A percentile compares a stretch with the other conserved stretches of the same genome.
These are phyloP conservation scores for Suillus subalutaceus DNA, from an alignment of 768 basidiomycete species.

Conservation along the genomic window DNA sequence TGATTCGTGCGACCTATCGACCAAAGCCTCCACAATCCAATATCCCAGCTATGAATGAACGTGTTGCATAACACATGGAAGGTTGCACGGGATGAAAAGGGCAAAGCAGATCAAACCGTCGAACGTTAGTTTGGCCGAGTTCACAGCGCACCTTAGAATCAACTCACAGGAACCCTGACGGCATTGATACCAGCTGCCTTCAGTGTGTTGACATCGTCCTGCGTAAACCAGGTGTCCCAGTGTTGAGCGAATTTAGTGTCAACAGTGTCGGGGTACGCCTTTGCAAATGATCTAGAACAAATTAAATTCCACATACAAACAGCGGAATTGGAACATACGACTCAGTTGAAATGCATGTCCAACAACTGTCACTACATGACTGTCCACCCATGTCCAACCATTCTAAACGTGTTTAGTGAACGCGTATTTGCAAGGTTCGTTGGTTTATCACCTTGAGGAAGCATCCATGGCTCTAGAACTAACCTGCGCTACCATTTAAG, in stretches of 20 bases:
- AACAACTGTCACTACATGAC: slow-evolving; percentile 63
- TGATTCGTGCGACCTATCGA: slow-evolving; percentile 60
- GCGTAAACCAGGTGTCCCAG: slow-evolving; percentile 77
- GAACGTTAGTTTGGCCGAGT: not conserved
- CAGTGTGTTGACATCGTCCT: slow-evolving; percentile 59
- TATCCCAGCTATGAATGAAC: slow-evolving; percentile 65
- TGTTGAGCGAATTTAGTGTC: slow-evolving; percentile 65
- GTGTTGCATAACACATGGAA: not conserved
- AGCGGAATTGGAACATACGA: slow-evolving; percentile 44
- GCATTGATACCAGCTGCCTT: slow-evolving; percentile 65
- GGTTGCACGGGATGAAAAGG: not conserved
- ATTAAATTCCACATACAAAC: not conserved
- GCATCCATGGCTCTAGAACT: slow-evolving; percentile 82
- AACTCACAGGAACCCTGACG: slow-evolving; percentile 72
- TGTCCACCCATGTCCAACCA: slow-evolving; percentile 79
- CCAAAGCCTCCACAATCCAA: slow-evolving; percentile 79
- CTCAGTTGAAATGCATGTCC: slow-evolving; percentile 65
- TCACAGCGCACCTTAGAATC: not conserved
- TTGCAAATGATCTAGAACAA: slow-evolving; percentile 56
- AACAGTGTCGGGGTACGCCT: slow-evolving; percentile 60
- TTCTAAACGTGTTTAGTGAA: slow-evolving; percentile 40
- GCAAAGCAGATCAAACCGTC: not conserved
- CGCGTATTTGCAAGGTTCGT: not conserved
- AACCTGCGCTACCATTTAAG: slow-evolving; percentile 49
- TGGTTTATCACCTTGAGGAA: slow-evolving; percentile 54